Base-by-base conservation (phyloP, 192 early-diverging fungal species). In the Phycomyces blakesleeanus region DNA sequence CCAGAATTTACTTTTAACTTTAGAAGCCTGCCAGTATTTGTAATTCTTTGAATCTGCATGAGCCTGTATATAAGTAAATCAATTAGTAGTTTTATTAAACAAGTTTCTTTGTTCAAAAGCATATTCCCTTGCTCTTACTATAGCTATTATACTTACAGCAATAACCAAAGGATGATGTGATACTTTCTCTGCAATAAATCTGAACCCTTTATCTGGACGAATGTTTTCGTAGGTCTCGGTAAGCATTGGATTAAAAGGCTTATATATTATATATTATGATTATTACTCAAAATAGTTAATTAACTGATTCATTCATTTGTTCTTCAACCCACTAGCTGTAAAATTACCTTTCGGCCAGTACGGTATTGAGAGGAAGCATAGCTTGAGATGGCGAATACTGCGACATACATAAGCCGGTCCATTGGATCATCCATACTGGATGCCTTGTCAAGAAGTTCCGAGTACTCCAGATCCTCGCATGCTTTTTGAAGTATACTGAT, bases 151-250 rank as follows among this genome's bases (percentile, higher is more conserved):
- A 69, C 78, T 72, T 52, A 37, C 44, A 2, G 88, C 90, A 92
- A 98, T 98, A 44, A 98, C 74, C 10, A 92, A 90, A 34, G 96
- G 96, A 66, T 93, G 89, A 65, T 98, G 96, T 47, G 87, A 90
- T 54, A 96, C 94, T 79, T 99, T 98, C 69, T 99, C 97, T 6
- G 96, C 78, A 51, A 99, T 81, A 69, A 91, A 98, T 53, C 85
- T 83, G 75, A 94, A 99, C 1, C 93, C 92, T 56, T 81, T 84
- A 64, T 91, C 90, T 9, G 89, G 81, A 29, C 93, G 80, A 42
- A 93, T 81, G 72, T 79, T 89, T 74, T 98, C 97, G 73, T 92
- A 98, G 1, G 97, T 98, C 74, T 98, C 97, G 57, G 93, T 94
- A 64, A 94, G 81, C n/a, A 98, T 80, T 37, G 97, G 97, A 74